Base-by-base conservation (phyloP, 2,329 filamentous ascomycete species). In the Helicocarpus griseus region DNA sequence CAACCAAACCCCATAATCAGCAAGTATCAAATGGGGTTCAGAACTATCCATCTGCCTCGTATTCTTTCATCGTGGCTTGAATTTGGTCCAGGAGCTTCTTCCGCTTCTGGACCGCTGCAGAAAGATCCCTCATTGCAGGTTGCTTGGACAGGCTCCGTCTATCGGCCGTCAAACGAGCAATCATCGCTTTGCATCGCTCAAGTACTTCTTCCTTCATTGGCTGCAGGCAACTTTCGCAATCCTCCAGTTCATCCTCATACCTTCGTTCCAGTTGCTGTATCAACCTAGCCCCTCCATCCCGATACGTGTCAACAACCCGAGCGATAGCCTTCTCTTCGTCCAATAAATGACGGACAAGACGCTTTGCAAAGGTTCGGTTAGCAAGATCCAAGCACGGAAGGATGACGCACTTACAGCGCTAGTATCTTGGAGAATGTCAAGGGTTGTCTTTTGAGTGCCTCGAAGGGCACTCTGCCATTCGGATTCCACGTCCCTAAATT, bases 311-410 rank as follows among this genome's bases (percentile, higher is more conserved):
- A 3, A 76, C 58, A 24, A 76, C 69, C 26, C 72, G 65, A 3
- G 60, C 61, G 24, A 76, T 65, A 1, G 69, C 70, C 3, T 65
- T 66, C 56, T 77, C 75, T 41, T 72, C 68, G n/a, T 71, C 66
- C 7, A 75, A 64, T 17, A 80, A 66, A 51, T 76, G 69, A 1
- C 61, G 67, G 7, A 73, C 58, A 8, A 79, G 65, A 17, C 64
- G 64, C 63, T 76, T 56, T 24, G 14, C 17, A 26, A 39, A 11
- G 38, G 8, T 29, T 21, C 14, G 38, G 5, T 36, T 39, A 47
- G 48, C 28, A 38, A 24, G 17, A 4, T 35, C 7, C 7, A 49
- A 35, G 22, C 17, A 5, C 11, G 28, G 14, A 44, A 11, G 13
- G 4, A 17, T 14, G 14, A 7, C 38, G n/a, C n/a, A 56, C 64